Percentiles rank a stretch among this genome's conserved stretches.
Conservation (phyloP, 306 rosid genomes). For the Citrullus mucosospermus region DNA sequence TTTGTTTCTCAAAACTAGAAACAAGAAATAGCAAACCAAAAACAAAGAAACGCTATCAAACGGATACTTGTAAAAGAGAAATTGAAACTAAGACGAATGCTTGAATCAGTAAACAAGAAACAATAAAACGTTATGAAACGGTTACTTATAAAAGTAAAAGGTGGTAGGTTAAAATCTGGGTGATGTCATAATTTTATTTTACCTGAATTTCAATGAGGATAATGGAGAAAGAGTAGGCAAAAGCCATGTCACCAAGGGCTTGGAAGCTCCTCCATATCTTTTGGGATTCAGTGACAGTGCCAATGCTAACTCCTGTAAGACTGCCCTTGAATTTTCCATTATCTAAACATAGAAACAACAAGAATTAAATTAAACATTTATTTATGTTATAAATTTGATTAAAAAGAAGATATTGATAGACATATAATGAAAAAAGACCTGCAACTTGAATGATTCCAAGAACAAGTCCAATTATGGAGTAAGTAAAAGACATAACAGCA, state of each 20-base stretch:
- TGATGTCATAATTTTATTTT: too few relatives aligned
- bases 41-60: background rate
- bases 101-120: too few relatives aligned
- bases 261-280: constrained; percentile 32
- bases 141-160: background rate
- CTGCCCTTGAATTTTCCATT: constrained; percentile 17
- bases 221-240: constrained; percentile 23
- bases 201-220: constrained; percentile 35
- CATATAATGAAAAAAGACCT: background rate
- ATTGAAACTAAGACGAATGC: background rate
- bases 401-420: too few relatives aligned
- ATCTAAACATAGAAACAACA: background rate
- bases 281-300: constrained; percentile 9
- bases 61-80: too few relatives aligned
- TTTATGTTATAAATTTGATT: background rate
- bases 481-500: constrained; percentile 63
- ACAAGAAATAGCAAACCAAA: background rate
- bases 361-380: background rate
- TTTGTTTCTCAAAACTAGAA: too few relatives aligned
- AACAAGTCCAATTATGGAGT: constrained; percentile 54
- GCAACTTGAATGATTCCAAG: constrained; percentile 25
- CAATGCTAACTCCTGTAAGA: constrained; percentile 19
- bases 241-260: constrained; percentile 33
- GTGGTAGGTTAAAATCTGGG: background rate
- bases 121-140: background rate